Evolutionary conservation across 225 moss, liverwort and hornwort species (phyloP), one percentile per base, ranked within the genome.

Genomic region (Bryum argenteum): DNA sequence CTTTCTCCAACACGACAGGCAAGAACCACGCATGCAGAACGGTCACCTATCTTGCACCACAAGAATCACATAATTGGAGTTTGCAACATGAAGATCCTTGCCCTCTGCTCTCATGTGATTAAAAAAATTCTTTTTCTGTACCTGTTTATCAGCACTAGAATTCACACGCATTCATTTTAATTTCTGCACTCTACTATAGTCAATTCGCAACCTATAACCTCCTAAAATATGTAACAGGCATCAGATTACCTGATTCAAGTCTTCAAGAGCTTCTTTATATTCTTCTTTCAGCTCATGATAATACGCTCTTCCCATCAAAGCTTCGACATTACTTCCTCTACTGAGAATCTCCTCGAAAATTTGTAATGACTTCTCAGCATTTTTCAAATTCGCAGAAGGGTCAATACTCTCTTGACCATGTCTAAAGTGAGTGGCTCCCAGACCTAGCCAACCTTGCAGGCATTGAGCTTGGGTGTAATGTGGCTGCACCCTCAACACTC

Each of bases 401-500:
- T 1, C 21, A 57, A 17, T 54, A 38, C 16, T 59, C 64, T 66
- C 50, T 23, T 52, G 13, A 21, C 73, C 68, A 44, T 75, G 71
- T 44, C 79, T 68, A 69, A 75, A 52, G n/a, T 78, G 85, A 37
- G 78, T 79, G 44, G 60, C 73, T 59, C 61, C 58, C 18, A 94
- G 62, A 48, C 74, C 75, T 37, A 91, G 79, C 93, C 91, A 94
- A 15, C 83, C 91, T 65, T 78, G 81, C 48, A 94, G 71, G 67
- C 93, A 94, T 59, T 88, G 86, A 67, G 88, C 91, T 47, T 89
- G 88, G 40, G 63, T 78, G 76, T 83, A 84, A 22, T 87, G 86
- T 71, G 93, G 91, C 72, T 94, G 93, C 70, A 91, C 88, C 86
- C 76, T 86, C 73, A 94, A 71, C 63, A 91, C 89, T 84, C 93